A percentile compares a stretch with the other conserved stretches of the same genome.
phyloP scores from a whole-genome alignment of 2,329 filamentous ascomycete genomes.

The Lasiodiplodia hormozganensis region DNA sequence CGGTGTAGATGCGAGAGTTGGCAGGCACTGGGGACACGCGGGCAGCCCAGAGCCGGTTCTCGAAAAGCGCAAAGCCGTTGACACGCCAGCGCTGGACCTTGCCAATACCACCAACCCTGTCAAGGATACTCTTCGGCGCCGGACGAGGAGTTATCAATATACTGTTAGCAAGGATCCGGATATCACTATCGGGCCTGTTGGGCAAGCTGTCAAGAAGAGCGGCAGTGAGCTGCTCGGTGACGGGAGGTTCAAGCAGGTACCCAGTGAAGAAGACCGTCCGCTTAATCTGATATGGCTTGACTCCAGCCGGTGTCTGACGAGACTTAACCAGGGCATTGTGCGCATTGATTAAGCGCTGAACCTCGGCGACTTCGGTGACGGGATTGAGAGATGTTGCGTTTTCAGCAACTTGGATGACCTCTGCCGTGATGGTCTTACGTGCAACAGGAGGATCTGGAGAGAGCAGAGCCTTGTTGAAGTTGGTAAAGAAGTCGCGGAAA shows the following conservation, averaged over 20 bases:
- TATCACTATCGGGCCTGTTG: slow-evolving; percentile 69
- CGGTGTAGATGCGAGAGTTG: slow-evolving; percentile 73
- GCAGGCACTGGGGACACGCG: slow-evolving; percentile 74
- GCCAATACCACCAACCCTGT: slow-evolving; percentile 87
- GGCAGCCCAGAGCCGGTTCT: slow-evolving; percentile 88
- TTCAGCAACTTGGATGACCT: slow-evolving; percentile 88
- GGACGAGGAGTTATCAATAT: slow-evolving; percentile 87
- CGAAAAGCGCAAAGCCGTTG: slow-evolving; percentile 74
- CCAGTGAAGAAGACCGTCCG: slow-evolving; percentile 91
- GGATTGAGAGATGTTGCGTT: slow-evolving; percentile 76
- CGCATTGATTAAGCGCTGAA: slow-evolving; percentile 87
- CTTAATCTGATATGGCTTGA: slow-evolving; percentile 71
- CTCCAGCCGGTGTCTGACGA: slow-evolving; percentile 52
- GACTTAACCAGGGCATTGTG: slow-evolving; percentile 73
- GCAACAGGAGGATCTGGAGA: slow-evolving; percentile 51
- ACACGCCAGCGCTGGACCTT: slow-evolving; percentile 85
- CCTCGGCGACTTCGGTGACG: slow-evolving; percentile 77
- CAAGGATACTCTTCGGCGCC: slow-evolving; percentile 73
- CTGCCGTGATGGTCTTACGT: slow-evolving; percentile 72
- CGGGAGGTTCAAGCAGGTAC: slow-evolving; percentile 78
- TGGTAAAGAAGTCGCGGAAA: slow-evolving; percentile 83
- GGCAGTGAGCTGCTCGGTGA: slow-evolving; percentile 72
- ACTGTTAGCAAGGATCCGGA: slow-evolving; percentile 85
- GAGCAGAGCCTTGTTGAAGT: slow-evolving; percentile 72
- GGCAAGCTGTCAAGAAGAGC: slow-evolving; percentile 58